phyloP scores from a whole-genome alignment of 2,329 filamentous ascomycete species.

The Phialophora tarda region DNA sequence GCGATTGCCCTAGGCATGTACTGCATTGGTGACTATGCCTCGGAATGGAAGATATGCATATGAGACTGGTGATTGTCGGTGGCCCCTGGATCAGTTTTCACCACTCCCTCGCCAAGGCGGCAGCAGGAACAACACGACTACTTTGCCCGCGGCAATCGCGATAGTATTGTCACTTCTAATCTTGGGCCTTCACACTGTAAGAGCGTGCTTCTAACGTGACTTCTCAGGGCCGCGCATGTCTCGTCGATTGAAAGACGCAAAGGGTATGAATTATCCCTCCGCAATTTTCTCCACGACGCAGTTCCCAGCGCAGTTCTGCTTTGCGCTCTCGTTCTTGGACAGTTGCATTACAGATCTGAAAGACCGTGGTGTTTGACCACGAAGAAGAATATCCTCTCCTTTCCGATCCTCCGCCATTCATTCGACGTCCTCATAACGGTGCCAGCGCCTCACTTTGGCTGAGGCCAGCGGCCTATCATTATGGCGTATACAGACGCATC shows the following conservation, averaged over 20 bases:
- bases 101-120: too few species aligned
- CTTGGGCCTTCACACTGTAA: neutral
- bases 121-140: neutral
- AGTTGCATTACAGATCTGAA: neutral
- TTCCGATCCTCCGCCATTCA: neutral
- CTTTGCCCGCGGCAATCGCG: neutral
- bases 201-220: too few species aligned
- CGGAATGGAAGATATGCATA: neutral
- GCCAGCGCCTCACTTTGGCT: neutral
- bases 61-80: neutral
- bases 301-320: neutral
- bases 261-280: neutral
- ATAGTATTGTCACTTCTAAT: neutral
- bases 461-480: neutral
- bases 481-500: constrained; percentile 4
- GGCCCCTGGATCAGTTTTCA: neutral
- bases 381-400: neutral
- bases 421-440: neutral
- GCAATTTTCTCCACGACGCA: neutral
- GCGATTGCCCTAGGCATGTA: neutral
- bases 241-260: neutral
- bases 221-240: too few species aligned
- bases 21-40: too few species aligned
- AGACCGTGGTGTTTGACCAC: neutral
- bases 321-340: neutral